Percentiles rank a stretch among this genome's conserved stretches.
Conservation (phyloP, 106 monocot species). For the Amphibolis antarctica region DNA sequence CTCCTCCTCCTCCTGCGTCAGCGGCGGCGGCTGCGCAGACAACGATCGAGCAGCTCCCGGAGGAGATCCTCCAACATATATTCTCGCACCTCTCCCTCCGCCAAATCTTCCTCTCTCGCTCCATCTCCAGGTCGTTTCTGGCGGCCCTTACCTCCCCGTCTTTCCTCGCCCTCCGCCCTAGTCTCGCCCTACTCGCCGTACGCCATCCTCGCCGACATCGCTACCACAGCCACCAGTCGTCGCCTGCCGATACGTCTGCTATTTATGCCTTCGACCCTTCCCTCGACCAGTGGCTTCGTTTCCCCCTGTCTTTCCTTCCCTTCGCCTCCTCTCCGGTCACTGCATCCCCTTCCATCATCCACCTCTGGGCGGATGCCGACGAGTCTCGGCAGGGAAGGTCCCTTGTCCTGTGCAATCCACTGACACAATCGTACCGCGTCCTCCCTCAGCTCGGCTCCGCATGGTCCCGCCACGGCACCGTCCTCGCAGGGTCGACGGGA, state of each 20-base stretch:
- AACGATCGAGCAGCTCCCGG: constrained; percentile 40
- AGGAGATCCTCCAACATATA: constrained; percentile 49
- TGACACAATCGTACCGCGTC: constrained; percentile 44
- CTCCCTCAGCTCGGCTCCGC: constrained; percentile 92
- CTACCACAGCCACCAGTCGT: neutral
- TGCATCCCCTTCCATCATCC: constrained; percentile 35
- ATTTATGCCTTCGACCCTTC: constrained; percentile 46
- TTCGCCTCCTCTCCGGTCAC: constrained; percentile 31
- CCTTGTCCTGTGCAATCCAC: constrained; percentile 77
- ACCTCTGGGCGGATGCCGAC: constrained; percentile 26
- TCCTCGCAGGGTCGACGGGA: constrained; percentile 55
- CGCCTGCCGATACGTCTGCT: neutral
- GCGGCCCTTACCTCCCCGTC: constrained; percentile 29
- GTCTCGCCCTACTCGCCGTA: constrained; percentile 49
- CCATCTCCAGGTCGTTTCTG: constrained; percentile 36
- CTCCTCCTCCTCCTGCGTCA: neutral
- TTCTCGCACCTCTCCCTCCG: constrained; percentile 45
- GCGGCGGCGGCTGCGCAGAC: neutral
- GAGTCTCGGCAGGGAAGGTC: constrained; percentile 27
- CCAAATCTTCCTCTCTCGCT: constrained; percentile 32
- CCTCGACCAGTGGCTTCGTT: constrained; percentile 21
- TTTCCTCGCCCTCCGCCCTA: constrained; percentile 34
- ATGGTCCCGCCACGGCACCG: constrained; percentile 96
- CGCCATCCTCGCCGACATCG: constrained; percentile 32
- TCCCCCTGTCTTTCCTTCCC: constrained; percentile 36